Conservation (phyloP, 2,329 filamentous ascomycete genomes). For the Chaetomium sp. region DNA sequence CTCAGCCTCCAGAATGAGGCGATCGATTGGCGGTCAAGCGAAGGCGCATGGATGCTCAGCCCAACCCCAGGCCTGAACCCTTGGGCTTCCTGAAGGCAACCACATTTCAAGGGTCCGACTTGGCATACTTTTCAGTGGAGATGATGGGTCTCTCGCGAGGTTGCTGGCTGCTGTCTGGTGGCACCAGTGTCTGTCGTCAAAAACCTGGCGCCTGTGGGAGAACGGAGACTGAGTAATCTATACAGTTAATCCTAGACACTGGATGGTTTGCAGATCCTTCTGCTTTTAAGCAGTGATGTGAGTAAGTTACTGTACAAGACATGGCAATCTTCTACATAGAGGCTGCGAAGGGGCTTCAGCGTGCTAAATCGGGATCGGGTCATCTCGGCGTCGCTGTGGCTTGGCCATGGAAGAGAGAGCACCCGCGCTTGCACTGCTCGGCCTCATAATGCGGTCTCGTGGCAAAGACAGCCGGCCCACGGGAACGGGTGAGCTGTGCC, state of each 20-base stretch:
- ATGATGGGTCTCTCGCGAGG: neutral
- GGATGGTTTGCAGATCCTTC: neutral
- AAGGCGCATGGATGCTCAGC: slow-evolving; percentile 4
- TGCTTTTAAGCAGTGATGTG: no score
- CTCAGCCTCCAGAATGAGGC: neutral
- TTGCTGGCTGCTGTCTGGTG: neutral
- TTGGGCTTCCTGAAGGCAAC: slow-evolving; percentile 13
- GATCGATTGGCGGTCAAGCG: neutral
- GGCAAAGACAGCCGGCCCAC: no score
- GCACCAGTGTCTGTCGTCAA: neutral
- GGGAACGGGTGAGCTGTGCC: neutral
- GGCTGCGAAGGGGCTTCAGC: neutral
- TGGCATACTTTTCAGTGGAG: neutral
- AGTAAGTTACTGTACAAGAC: no score
- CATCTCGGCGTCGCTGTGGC: no score
- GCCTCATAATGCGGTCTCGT: neutral
- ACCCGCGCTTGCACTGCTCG: neutral
- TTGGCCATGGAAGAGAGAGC: neutral
- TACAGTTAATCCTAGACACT: neutral
- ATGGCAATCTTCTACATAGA: no score
- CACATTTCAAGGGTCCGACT: slow-evolving; percentile 2
- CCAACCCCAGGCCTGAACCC: neutral
- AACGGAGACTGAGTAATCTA: neutral
- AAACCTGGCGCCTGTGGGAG: neutral
- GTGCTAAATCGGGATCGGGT: neutral